A percentile compares a stretch with the other conserved stretches of the same genome.
phyloP scores from a whole-genome alignment of 176 grass and related monocot genomes.

The Oryza punctata region DNA sequence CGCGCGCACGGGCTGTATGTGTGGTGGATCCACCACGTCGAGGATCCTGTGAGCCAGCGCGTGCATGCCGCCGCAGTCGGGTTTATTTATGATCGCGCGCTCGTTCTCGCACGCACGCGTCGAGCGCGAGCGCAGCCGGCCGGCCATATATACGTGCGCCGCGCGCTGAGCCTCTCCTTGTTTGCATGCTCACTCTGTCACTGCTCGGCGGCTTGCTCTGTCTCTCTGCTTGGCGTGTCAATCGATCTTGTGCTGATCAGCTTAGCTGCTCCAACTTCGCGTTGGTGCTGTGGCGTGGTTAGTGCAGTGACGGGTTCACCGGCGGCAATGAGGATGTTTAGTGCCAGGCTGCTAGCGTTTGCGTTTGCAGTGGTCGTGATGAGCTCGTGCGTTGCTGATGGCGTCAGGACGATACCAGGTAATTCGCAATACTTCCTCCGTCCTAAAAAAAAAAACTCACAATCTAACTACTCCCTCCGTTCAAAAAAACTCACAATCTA shows the following conservation, averaged over 20 bases:
- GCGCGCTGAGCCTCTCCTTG: background rate
- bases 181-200: background rate
- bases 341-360: background rate
- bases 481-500: too few species aligned
- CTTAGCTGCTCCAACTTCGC: background rate
- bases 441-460: too few species aligned
- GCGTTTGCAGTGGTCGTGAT: background rate
- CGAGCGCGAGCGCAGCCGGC: background rate
- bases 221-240: background rate
- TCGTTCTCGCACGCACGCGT: conserved; percentile 25
- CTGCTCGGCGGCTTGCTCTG: background rate
- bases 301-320: background rate
- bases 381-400: conserved; percentile 8
- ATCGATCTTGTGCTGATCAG: background rate
- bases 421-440: background rate
- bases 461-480: too few species aligned
- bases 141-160: background rate
- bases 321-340: conserved; percentile 6
- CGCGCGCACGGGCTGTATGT: conserved; percentile 24
- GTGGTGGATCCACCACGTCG: conserved; percentile 41
- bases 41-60: conserved; percentile 45
- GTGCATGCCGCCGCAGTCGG: background rate
- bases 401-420: conserved; percentile 39
- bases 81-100: conserved; percentile 25
- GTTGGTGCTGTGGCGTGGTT: background rate